phyloP scores from a whole-genome alignment of 164 flowering plant genomes.

The Hamamelis virginiana region DNA sequence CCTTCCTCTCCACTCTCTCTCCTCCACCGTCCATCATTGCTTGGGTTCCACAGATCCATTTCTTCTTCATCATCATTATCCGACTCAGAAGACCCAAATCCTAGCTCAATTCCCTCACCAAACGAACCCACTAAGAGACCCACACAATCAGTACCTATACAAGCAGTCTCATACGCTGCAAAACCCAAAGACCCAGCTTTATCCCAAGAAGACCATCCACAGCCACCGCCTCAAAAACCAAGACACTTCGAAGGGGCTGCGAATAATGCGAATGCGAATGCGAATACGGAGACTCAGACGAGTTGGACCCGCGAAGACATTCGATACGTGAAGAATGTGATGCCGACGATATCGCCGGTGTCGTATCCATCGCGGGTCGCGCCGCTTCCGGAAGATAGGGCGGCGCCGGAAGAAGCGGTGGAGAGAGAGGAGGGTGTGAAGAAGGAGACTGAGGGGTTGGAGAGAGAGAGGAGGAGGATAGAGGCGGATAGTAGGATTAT shows the following conservation, averaged over 20 bases:
- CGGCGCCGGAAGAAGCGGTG: slow-evolving; percentile 13
- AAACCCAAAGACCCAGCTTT: slow-evolving; percentile 37
- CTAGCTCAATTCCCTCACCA: slow-evolving; percentile 5
- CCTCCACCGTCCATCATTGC: slow-evolving; percentile 12
- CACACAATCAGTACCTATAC: slow-evolving; percentile 26
- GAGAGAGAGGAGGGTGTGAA: slow-evolving; percentile 31
- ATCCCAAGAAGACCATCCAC: slow-evolving; percentile 7
- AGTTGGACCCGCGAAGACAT: slow-evolving; percentile 66
- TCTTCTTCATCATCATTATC: slow-evolving; percentile 23
- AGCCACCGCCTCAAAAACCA: neutral
- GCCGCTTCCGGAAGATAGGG: slow-evolving; percentile 69
- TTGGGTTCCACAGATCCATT: neutral
- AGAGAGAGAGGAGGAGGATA: slow-evolving; percentile 40
- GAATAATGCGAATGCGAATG: neutral
- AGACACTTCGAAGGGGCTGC: slow-evolving; percentile 7
- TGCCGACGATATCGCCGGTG: slow-evolving; percentile 52
- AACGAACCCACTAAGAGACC: slow-evolving; percentile 9
- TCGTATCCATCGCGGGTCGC: slow-evolving; percentile 70
- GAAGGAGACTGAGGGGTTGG: slow-evolving; percentile 49
- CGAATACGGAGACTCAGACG: slow-evolving; percentile 21
- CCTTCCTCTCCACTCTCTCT: slow-evolving; percentile 20
- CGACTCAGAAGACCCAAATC: slow-evolving; percentile 13
- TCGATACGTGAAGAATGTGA: slow-evolving; percentile 62
- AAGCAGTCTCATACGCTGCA: slow-evolving; percentile 58
- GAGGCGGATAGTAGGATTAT: slow-evolving; percentile 25